Base-by-base conservation (phyloP, 2,329 filamentous ascomycete species). In the Pestalotiopsis sp. region DNA sequence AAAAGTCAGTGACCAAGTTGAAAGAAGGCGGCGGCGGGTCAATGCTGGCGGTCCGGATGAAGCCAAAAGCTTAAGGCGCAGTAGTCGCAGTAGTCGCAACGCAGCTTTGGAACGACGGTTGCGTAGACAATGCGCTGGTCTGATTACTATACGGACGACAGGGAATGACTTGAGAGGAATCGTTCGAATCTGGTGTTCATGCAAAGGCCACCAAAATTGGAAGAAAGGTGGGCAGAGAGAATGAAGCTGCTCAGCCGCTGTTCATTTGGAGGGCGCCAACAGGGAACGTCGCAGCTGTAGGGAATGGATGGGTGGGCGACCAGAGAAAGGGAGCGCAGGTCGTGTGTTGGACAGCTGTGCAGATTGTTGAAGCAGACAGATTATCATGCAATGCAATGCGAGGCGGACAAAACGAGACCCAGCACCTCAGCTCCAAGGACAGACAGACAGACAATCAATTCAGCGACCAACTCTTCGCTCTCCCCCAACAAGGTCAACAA, bases 331-430 rank as follows among this genome's bases (percentile, higher is more conserved):
- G 39, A 25, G 61, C 27, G 39, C 14, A 20, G 3, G 61, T 36
- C 61, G 38, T 41, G 38, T 49, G 39, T 49, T 45, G 41, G 14
- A 64, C n/a, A 14, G 38, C 11, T 59, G 14, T 59, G 27, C 57
- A 52, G 45, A 20, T 52, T 59, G 25, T n/a, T 59, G 57, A 59
- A 59, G 17, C 20, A 23, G 59, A 31, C 59, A 36, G 11, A 62
- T 31, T 20, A 13, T 41, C n/a, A 62, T 62, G 59, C 59, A 62
- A 62, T 62, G 59, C 59, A 62, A 61, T 20, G 27, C 61, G 9
- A 41, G 20, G 11, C 14, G 2, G n/a, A 20, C 14, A 5, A 52
- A 64, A 45, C 39, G 36, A 64, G 61, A 27, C 23, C 36, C 61
- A 25, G 17, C 17, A 62, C 14, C 59, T 36, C 57, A 59, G 57